These are phyloP conservation scores for Sedum album DNA, from an alignment of 164 flowering plant genomes.

Conservation along the genomic window DNA sequence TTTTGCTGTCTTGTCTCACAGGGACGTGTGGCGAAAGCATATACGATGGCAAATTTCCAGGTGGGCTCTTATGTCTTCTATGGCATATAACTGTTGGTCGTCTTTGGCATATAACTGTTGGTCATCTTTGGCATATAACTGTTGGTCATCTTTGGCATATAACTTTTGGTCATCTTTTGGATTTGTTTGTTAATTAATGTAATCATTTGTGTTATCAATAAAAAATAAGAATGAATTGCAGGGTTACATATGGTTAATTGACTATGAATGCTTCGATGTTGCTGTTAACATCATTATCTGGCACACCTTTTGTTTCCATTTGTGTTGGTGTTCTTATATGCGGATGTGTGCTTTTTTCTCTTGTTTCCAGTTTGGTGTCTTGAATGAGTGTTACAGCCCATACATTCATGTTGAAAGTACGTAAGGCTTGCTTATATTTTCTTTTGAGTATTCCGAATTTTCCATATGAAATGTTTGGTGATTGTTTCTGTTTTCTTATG, in stretches of 20 bases:
- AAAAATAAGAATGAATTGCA: background rate
- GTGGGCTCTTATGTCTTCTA: constrained; percentile 19
- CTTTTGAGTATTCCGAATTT: background rate
- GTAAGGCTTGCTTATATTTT: constrained; percentile 9
- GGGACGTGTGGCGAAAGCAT: constrained; percentile 94
- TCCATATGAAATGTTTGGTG: background rate
- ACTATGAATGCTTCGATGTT: background rate
- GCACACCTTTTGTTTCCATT: background rate
- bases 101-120: too few species aligned
- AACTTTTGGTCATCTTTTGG: too few species aligned
- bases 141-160: too few species aligned
- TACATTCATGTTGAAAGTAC: constrained; percentile 3
- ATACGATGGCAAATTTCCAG: constrained; percentile 78
- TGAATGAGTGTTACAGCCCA: constrained; percentile 7
- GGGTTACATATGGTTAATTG: background rate
- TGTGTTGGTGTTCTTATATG: constrained; percentile 7
- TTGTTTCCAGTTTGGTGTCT: constrained; percentile 12
- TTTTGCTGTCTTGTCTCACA: constrained; percentile 21
- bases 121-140: too few species aligned
- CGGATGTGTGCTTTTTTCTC: background rate
- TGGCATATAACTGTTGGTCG: too few species aligned
- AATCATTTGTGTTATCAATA: background rate
- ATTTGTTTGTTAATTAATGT: too few species aligned
- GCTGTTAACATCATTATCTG: background rate
- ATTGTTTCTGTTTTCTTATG: constrained; percentile 1